These are phyloP conservation scores for Kwoniella botswanensis DNA, from an alignment of 768 basidiomycete species.

Conservation along the genomic window DNA sequence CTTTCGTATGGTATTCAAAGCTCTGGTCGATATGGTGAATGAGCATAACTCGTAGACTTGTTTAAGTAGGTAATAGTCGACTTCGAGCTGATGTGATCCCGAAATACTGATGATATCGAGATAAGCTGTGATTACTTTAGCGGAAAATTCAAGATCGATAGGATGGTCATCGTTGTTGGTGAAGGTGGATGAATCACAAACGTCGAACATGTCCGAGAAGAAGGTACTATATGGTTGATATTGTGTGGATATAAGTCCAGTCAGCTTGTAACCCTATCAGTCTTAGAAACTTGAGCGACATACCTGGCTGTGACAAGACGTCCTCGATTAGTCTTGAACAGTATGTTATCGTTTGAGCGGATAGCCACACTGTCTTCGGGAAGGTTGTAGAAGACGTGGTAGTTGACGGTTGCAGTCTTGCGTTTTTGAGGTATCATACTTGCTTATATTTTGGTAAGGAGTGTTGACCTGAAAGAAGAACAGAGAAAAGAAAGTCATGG, in stretches of 20 bases:
- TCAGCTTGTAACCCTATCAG: neutral
- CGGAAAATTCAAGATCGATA: constrained; percentile 5
- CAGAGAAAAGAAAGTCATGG: no score
- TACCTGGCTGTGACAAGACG: neutral
- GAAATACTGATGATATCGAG: constrained; percentile 11
- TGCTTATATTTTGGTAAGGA: no score
- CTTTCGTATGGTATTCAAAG: neutral
- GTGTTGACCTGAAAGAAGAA: no score
- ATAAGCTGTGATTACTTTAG: neutral
- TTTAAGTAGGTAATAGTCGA: neutral
- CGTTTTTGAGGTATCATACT: neutral
- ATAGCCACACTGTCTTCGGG: neutral
- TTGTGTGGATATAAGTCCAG: neutral
- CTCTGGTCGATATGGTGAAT: constrained; percentile 1
- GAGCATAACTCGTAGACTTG: neutral
- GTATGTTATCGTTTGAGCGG: neutral
- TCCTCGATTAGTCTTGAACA: neutral
- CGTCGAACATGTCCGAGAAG: constrained; percentile 5
- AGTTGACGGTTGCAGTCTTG: neutral
- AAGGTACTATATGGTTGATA: neutral
- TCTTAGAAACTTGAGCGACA: neutral
- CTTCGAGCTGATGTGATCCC: neutral
- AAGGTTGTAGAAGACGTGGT: neutral
- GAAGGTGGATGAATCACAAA: neutral
- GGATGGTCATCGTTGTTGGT: neutral